Evolutionary conservation across 306 rosid genomes (phyloP).

Genomic region (Lathyrus aphaca): DNA sequence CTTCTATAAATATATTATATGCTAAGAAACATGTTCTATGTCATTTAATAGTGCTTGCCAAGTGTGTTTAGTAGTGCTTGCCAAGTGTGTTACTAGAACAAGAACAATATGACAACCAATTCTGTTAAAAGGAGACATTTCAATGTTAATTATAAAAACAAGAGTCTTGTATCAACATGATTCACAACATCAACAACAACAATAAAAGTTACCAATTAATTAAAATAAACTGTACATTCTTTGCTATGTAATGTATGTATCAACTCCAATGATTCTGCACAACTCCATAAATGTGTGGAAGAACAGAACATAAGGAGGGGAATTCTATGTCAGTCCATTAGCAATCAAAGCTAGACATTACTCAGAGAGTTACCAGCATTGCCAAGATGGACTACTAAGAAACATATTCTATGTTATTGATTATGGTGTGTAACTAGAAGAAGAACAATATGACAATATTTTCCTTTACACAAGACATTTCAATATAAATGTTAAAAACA

Average conservation of each 20-base stretch:
- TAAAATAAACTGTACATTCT: background rate
- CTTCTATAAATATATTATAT: conserved; percentile 17
- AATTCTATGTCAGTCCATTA: conserved; percentile 52
- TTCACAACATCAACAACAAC: background rate
- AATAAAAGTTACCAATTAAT: too few species aligned
- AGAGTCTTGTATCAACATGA: too few species aligned
- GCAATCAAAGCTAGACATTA: conserved; percentile 67
- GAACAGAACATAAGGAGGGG: conserved; percentile 54
- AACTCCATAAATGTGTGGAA: conserved; percentile 36
- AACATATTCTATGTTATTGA: background rate
- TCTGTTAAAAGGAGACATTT: too few species aligned
- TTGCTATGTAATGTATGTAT: background rate
- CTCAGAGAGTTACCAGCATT: conserved; percentile 57
- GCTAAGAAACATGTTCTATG: background rate
- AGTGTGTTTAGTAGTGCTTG: too few species aligned
- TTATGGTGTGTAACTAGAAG: background rate
- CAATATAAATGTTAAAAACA: too few species aligned
- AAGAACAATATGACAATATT: too few species aligned
- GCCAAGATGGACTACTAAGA: conserved; percentile 57
- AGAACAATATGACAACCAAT: too few species aligned
- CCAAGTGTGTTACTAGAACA: too few species aligned
- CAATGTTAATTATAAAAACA: too few species aligned
- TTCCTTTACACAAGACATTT: too few species aligned
- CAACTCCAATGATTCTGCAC: conserved; percentile 55
- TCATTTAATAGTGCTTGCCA: background rate